Evolutionary conservation across 495 filamentous ascomycete species (phyloP).

Genomic region (Articulospora tetracladia): DNA sequence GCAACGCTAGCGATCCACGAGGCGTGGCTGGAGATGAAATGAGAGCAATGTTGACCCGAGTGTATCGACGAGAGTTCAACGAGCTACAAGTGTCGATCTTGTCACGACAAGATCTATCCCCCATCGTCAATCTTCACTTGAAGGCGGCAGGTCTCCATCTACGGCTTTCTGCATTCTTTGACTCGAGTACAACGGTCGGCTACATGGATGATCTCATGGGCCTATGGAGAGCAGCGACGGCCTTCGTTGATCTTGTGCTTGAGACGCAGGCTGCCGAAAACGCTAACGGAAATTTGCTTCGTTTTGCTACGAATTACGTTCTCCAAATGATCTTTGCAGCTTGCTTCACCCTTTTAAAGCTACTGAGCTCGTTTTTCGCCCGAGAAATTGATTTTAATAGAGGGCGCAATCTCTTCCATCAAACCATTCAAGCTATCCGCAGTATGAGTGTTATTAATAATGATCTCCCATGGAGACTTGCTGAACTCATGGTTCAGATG

Average conservation of each 20-base stretch:
- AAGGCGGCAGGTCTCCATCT: constrained; percentile 79
- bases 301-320: constrained; percentile 79
- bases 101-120: constrained; percentile 46
- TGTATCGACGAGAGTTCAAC: constrained; percentile 51
- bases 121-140: constrained; percentile 68
- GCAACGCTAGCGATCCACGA: constrained; percentile 69
- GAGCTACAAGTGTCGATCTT: constrained; percentile 49
- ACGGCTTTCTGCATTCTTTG: constrained; percentile 84
- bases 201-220: constrained; percentile 75
- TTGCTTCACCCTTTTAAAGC: constrained; percentile 79
- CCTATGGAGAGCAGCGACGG: constrained; percentile 70
- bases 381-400: constrained; percentile 67
- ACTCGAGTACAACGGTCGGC: constrained; percentile 66
- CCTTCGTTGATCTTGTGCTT: constrained; percentile 71
- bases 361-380: constrained; percentile 81
- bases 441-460: constrained; percentile 76
- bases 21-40: constrained; percentile 70
- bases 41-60: constrained; percentile 59
- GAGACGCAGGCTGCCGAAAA: constrained; percentile 47
- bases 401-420: constrained; percentile 70
- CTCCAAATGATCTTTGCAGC: constrained; percentile 90
- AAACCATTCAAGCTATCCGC: constrained; percentile 72
- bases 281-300: constrained; percentile 42
- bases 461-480: constrained; percentile 79
- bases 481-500: constrained; percentile 87